phyloP scores from a whole-genome alignment of 2,329 filamentous ascomycete species.

The Pyrenochaeta sp. region DNA sequence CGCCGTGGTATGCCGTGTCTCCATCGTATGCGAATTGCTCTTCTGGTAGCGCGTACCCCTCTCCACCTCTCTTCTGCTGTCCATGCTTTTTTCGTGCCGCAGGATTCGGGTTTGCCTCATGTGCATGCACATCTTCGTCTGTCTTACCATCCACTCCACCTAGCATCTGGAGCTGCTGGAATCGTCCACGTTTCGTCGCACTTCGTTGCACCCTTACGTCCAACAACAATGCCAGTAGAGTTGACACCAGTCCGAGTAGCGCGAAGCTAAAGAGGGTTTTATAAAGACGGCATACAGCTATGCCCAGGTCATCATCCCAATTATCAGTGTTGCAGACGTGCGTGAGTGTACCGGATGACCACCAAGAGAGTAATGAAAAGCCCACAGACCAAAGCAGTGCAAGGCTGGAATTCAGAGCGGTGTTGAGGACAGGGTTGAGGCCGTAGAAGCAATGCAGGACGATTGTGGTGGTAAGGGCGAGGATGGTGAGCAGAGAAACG shows the following conservation, averaged over 20 bases:
- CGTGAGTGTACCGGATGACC: conserved; percentile 61
- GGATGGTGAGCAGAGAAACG: conserved; percentile 61
- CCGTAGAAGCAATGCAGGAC: conserved; percentile 61
- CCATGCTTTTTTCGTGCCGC: conserved; percentile 11
- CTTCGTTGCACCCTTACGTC: conserved; percentile 58
- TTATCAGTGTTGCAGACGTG: conserved; percentile 59
- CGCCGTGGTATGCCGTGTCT: conserved; percentile 53
- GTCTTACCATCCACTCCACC: conserved; percentile 36
- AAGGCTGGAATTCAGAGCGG: conserved; percentile 59
- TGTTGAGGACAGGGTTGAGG: conserved; percentile 62
- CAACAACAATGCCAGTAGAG: conserved; percentile 58
- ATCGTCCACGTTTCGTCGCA: conserved; percentile 57
- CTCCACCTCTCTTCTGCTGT: conserved; percentile 22
- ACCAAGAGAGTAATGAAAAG: conserved; percentile 63
- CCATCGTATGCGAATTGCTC: conserved; percentile 54
- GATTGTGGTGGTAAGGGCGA: conserved; percentile 58
- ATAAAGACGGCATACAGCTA: conserved; percentile 66
- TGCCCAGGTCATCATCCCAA: conserved; percentile 64
- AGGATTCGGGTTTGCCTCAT: conserved; percentile 38
- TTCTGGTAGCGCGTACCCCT: conserved; percentile 53
- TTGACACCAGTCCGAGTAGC: conserved; percentile 57
- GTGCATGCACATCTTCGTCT: conserved; percentile 20
- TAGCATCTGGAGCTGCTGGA: conserved; percentile 57
- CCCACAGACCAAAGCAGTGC: conserved; percentile 62
- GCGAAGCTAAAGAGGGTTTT: conserved; percentile 68